Evolutionary conservation across 2,329 filamentous ascomycete species (phyloP), one percentile per base, ranked within the genome.

Genomic region (Verticillium nonalfalfae): DNA sequence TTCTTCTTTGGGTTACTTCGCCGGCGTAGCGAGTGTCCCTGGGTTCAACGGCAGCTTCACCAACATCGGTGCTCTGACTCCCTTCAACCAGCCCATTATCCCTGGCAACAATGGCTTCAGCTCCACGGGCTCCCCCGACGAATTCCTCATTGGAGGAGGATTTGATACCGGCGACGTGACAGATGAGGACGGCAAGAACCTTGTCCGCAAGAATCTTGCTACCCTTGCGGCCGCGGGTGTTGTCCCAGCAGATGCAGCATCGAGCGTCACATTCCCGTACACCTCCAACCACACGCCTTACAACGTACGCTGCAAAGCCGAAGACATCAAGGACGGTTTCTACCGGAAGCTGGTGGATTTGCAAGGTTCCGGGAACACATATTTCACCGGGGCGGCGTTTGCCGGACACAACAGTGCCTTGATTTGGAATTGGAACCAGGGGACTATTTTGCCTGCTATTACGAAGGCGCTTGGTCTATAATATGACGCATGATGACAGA

Each of bases 351-450:
- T 78, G 4, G 70, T 74, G 33, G 66, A 57, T 0, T 62, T 77
- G 9, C 73, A 78, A 65, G 73, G 75, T 0, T 61, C 68, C 36
- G 65, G 67, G 0, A 74, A 69, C 52, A 77, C 75, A 0, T 78
- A 70, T 61, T 78, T 74, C 62, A 73, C 75, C 1, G 75, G 73
- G 1, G 70, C 70, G 0, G 68, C 70, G 2, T 64, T 64, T 31
- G 15, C 60, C 3, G 58, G 60, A 11, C 62, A 64, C 14, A 62
- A 64, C 56, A 62, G 60, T 18, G 61, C 58, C 5, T 13, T 62
- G 45, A 52, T 64, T 0, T 64, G 62, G 62, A 45, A 45, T 1
- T 62, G 60, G 1, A 64, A 60, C n/a, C 45, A 60, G 58, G 61
- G 58, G 1, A 62, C 58, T 14, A 61, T 62, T 3, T 1, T 64